Evolutionary conservation across 2,329 filamentous ascomycete genomes (phyloP), one percentile per base, ranked within the genome.

Genomic region (Stenocarpella maydis): DNA sequence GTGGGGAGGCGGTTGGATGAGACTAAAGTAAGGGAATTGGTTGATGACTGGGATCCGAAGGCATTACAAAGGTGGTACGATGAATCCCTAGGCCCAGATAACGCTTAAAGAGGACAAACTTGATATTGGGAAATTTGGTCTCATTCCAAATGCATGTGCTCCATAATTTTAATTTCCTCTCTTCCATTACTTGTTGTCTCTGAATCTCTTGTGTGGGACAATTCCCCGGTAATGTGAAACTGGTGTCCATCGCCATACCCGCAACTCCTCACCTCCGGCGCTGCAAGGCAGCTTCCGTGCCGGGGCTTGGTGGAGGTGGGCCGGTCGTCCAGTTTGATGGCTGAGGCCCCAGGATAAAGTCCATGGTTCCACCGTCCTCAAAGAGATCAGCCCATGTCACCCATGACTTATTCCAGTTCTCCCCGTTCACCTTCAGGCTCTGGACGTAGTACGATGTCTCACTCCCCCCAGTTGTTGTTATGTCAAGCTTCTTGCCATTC

Each of bases 341-440:
- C 43, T 82, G 77, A 1, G 76, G 58, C 0, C 90, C 90, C n/a
- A 92, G 80, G 21, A 87, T 84, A 75, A 91, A 91, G 49, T 92
- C 87, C 73, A 92, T 77, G 1, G 81, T 88, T 0, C 89, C 90
- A 10, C 89, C 90, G 4, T 86, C 75, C 2, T 84, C 86, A 77
- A 93, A 92, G 28, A 93, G 78, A 73, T 92, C 89, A 19, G 87
- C 79, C 88, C 88, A 92, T 24, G 82, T 83, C 15, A 93, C 77
- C 91, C 91, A 93, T 49, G 84, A 82, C 80, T 87, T 87, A 67
- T 84, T 79, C 90, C 91, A 93, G 0, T 70, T 39, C 75, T 85
- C 68, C 0, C 90, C 90, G 74, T 93, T 92, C 53, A 93, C 85
- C 73, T 82, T 85, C 69, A 93, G 80, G 28, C 85, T 86, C 80